Percentiles rank a stretch among this genome's conserved stretches.
Evolutionary conservation across 768 basidiomycete genomes (phyloP).

Genomic region (Sarcodon aspratus): DNA sequence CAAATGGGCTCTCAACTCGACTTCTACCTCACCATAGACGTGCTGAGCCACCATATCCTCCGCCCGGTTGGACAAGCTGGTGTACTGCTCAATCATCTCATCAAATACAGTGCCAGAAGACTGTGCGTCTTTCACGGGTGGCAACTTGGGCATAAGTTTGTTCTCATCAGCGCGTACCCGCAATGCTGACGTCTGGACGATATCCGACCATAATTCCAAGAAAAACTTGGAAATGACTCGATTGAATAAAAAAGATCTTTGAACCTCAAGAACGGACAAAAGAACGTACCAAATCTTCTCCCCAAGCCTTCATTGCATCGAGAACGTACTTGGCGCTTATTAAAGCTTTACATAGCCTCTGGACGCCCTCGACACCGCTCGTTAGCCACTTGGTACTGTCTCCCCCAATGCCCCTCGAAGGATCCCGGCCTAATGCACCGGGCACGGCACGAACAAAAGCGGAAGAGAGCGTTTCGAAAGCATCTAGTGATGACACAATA

Average conservation of each 20-base stretch:
- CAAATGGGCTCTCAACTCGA: conserved; percentile 63
- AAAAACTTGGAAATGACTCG: conserved; percentile 26
- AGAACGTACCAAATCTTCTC: conserved; percentile 71
- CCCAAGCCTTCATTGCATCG: conserved; percentile 67
- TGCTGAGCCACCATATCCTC: conserved; percentile 85
- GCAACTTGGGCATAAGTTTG: conserved; percentile 37
- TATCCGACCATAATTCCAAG: conserved; percentile 80
- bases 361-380: conserved; percentile 73
- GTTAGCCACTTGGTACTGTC: conserved; percentile 52
- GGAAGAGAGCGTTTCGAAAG: conserved; percentile 87
- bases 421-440: conserved; percentile 58
- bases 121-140: conserved; percentile 18
- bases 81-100: conserved; percentile 56
- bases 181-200: conserved; percentile 46
- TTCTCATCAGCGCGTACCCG: conserved; percentile 40
- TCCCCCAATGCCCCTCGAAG: conserved; percentile 19
- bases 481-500: conserved; percentile 78
- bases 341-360: conserved; percentile 76
- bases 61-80: conserved; percentile 48
- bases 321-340: conserved; percentile 71
- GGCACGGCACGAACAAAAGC: conserved; percentile 86
- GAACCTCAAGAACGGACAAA: conserved; percentile 1
- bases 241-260: neutral
- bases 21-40: conserved; percentile 73
- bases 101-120: conserved; percentile 71